Base-by-base conservation (phyloP, 1,284 basidiomycete species). In the Moesziomyces parantarcticus region DNA sequence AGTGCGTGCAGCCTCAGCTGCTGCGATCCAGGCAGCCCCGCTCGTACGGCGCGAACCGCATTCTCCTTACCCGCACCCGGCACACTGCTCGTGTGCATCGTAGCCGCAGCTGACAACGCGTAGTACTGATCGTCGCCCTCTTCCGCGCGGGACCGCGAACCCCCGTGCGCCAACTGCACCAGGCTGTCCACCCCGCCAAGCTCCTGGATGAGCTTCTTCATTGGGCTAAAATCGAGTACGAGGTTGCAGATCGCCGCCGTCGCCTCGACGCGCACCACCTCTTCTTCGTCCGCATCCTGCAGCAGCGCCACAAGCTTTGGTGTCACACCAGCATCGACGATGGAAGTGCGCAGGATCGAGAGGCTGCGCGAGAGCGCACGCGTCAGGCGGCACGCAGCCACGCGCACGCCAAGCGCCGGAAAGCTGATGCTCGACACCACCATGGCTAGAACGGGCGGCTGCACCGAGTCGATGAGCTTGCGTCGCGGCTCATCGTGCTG, bases 281-380 rank as follows among this genome's bases (percentile, higher is more conserved):
- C 71, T 22, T 69, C 65, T 23, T 75, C 68, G 5, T 65, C 51
- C 9, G 64, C 52, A 32, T 76, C 60, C 39, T 76, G 65, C 26
- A 83, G 41, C 18, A 82, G 64, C 3, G 47, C 58, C 1, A 83
- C 46, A 6, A 83, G 56, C 54, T 72, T 67, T 2, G 70, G 69
- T 1, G 79, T 76, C 3, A 82, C 68, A 11, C 75, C 78, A 4
- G 78, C 79, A 50, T 83, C 81, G 7, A 81, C 69, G 20, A 83
- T 66, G 4, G 60, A 72, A 2, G 81, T 82, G 29, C 81, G 64
- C 14, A 83, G 50, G 23, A 81, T 75, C 7, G 64, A 59, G n/a
- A 82, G 68, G 57, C 74, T 81, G 14, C 81, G 63, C 11, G 70
- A 73, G 5, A 83, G 68, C 3, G 76, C 71, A 22, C 80, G 67